Conservation (phyloP, 164 flowering plant genomes). For the Pachysandra terminalis region DNA sequence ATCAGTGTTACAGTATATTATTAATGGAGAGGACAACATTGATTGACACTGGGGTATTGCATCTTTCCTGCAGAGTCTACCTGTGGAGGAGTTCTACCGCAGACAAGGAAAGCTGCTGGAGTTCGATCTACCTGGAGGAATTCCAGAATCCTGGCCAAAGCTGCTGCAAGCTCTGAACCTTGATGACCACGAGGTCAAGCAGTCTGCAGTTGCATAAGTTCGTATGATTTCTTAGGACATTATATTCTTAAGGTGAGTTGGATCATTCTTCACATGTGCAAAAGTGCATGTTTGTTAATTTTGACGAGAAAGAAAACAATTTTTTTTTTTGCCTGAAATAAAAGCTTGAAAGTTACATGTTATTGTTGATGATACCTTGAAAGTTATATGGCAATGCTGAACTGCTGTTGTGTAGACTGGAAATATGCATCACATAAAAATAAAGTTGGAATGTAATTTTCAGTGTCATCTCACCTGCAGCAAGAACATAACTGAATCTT, state of each 20-base stretch:
- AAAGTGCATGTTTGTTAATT: constrained; percentile 22
- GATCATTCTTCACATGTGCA: constrained; percentile 44
- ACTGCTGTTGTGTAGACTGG: not conserved
- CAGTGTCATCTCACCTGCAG: no score
- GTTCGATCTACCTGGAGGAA: constrained; percentile 93
- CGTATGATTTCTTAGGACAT: not conserved
- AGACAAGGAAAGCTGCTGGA: constrained; percentile 70
- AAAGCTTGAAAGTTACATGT: not conserved
- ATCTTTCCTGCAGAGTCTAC: constrained; percentile 59
- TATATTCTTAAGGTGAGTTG: constrained; percentile 21
- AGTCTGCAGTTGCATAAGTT: constrained; percentile 61
- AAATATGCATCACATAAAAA: no score
- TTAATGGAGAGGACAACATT: not conserved
- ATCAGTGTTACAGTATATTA: no score
- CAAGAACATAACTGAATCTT: no score
- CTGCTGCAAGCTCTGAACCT: constrained; percentile 77
- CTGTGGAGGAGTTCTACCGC: constrained; percentile 83
- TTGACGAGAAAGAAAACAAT: constrained; percentile 5
- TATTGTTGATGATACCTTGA: not conserved
- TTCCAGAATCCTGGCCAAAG: constrained; percentile 95
- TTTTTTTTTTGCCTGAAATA: constrained; percentile 4
- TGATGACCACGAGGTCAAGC: constrained; percentile 58
- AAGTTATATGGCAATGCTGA: no score
- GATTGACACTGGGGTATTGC: not conserved
- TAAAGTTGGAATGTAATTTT: no score